Conservation (phyloP, 106 monocot species). For the Hemerocallis citrina region DNA sequence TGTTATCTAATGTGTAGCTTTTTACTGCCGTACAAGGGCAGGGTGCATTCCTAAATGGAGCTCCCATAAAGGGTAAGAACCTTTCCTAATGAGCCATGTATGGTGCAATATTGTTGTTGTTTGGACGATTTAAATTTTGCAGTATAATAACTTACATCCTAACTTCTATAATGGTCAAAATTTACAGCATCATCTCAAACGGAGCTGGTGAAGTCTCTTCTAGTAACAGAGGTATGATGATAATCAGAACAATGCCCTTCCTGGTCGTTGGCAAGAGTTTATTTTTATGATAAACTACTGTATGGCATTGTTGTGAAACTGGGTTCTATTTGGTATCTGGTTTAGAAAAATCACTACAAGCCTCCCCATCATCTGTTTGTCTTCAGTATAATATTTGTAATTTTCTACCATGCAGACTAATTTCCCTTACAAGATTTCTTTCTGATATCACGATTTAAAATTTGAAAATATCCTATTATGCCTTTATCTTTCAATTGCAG, state of each 20-base stretch:
- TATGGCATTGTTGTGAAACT: not conserved
- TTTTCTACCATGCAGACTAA: too few relatives aligned
- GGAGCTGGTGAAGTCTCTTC: constrained; percentile 80
- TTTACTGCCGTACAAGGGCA: constrained; percentile 82
- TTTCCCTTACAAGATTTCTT: not conserved
- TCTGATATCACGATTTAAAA: not conserved
- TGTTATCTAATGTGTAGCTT: constrained; percentile 32
- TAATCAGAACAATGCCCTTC: not conserved
- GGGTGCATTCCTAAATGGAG: constrained; percentile 91
- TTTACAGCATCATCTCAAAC: constrained; percentile 70
- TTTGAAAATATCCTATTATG: too few relatives aligned
- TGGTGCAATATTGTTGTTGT: not conserved
- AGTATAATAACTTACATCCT: not conserved
- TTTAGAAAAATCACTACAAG: not conserved
- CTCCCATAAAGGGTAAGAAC: constrained; percentile 20
- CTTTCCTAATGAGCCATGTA: not conserved
- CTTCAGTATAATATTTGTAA: not conserved
- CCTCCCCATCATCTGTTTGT: not conserved
- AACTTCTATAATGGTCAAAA: not conserved
- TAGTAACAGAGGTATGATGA: constrained; percentile 76
- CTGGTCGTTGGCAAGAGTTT: not conserved
- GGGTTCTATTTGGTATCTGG: too few relatives aligned
- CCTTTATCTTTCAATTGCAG: too few relatives aligned
- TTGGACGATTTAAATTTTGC: not conserved
- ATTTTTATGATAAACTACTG: not conserved